Percentiles rank a stretch among this genome's conserved stretches.
phyloP scores from a whole-genome alignment of 148 eudicot species.

The Spergularia marina region DNA sequence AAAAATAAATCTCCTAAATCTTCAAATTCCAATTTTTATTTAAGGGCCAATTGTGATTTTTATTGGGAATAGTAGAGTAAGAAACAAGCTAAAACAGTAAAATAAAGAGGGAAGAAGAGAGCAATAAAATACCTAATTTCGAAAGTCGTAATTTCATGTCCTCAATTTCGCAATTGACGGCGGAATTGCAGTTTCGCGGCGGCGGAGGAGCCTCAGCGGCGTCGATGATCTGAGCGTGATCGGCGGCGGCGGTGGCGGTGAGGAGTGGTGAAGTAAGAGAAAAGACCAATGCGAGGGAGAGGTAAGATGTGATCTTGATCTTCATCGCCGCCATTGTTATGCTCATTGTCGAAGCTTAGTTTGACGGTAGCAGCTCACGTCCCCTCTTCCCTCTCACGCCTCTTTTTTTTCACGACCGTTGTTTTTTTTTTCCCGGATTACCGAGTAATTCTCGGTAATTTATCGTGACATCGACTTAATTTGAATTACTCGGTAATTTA shows the following conservation, averaged over 20 bases:
- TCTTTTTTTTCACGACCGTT: no score
- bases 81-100: not conserved
- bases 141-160: slow-evolving; percentile 47
- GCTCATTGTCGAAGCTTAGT: not conserved
- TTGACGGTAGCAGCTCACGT: not conserved
- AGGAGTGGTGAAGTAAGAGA: slow-evolving; percentile 21
- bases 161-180: slow-evolving; percentile 34
- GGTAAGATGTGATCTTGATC: not conserved
- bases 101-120: not conserved
- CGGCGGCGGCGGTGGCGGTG: not conserved
- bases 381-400: not conserved
- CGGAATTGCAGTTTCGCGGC: slow-evolving; percentile 17
- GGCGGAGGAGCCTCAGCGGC: not conserved
- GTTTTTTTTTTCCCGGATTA: no score
- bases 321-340: slow-evolving; percentile 12
- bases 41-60: no score
- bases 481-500: no score
- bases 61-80: not conserved
- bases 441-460: no score
- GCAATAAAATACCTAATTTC: slow-evolving; percentile 46
- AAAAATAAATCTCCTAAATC: no score
- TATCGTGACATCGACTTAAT: no score
- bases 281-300: slow-evolving; percentile 13
- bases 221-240: slow-evolving; percentile 15
- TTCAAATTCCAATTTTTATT: no score